Percentiles rank a stretch among this genome's conserved stretches.
phyloP scores from a whole-genome alignment of 1,139 yeast species.

The Sugiyamaella xylanicola region DNA sequence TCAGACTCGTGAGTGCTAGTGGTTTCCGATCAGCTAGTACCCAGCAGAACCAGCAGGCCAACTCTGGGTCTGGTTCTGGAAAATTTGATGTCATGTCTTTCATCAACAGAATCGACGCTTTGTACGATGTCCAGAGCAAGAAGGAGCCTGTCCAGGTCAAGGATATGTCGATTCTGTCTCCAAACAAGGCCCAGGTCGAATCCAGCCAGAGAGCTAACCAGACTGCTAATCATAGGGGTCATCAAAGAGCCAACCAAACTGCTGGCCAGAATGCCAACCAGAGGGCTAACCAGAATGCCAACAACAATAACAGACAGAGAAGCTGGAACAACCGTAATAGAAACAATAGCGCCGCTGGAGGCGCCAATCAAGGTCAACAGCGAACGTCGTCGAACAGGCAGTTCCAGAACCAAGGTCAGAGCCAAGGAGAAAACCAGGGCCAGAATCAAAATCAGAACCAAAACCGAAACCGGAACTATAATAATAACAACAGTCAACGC shows the following conservation, averaged over 20 bases:
- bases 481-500: slow-evolving; percentile 8
- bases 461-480: slow-evolving; percentile 2
- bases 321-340: neutral
- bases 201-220: neutral
- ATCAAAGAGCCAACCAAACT: neutral
- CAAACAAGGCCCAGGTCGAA: neutral
- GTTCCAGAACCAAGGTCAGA: slow-evolving; percentile 6
- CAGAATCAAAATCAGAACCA: neutral
- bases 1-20: neutral
- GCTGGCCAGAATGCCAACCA: neutral
- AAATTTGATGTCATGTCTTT: slow-evolving; percentile 35
- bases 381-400: too few relatives aligned
- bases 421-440: neutral
- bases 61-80: neutral
- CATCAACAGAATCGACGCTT: slow-evolving; percentile 36
- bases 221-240: neutral
- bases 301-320: neutral
- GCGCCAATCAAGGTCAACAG: neutral
- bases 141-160: slow-evolving; percentile 23
- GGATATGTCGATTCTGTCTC: slow-evolving; percentile 11
- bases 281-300: neutral
- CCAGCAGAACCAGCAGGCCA: slow-evolving; percentile 1
- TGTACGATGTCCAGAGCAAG: slow-evolving; percentile 32
- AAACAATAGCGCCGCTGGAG: neutral
- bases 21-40: neutral